Evolutionary conservation across 257 asterid species (phyloP).

Genomic region (Anisodus acutangulus): DNA sequence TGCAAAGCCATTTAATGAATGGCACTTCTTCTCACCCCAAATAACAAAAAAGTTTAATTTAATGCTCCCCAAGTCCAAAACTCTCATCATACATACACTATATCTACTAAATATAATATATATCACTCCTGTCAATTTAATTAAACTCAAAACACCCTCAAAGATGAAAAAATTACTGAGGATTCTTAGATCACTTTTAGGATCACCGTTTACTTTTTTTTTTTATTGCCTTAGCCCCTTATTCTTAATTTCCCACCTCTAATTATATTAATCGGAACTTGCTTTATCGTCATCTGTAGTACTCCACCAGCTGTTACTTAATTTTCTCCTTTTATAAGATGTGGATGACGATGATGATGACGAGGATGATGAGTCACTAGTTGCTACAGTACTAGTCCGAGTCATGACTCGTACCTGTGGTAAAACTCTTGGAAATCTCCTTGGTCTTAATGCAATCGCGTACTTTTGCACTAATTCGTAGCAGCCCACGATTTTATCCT

Average conservation of each 20-base stretch:
- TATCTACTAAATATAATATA: slow-evolving; percentile 55
- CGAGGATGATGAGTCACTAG: slow-evolving; percentile 54
- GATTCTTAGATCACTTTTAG: slow-evolving; percentile 41
- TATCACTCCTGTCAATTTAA: slow-evolving; percentile 60
- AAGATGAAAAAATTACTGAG: slow-evolving; percentile 52
- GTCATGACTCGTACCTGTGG: slow-evolving; percentile 87
- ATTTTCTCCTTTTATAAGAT: slow-evolving; percentile 72
- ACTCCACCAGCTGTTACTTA: slow-evolving; percentile 56
- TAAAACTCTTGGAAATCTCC: slow-evolving; percentile 67
- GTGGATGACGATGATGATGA: slow-evolving; percentile 42
- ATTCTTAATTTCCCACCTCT: slow-evolving; percentile 26
- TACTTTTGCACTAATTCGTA: slow-evolving; percentile 49
- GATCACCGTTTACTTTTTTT: slow-evolving; percentile 41
- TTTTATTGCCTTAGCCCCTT: neutral
- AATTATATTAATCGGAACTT: slow-evolving; percentile 46
- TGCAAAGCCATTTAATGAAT: slow-evolving; percentile 59
- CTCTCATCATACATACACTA: neutral
- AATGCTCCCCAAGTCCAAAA: no score
- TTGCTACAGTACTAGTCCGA: slow-evolving; percentile 48
- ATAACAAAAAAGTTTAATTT: slow-evolving; percentile 17
- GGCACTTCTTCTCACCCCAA: slow-evolving; percentile 47
- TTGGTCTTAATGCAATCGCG: slow-evolving; percentile 36
- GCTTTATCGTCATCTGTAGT: slow-evolving; percentile 54
- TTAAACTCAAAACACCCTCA: slow-evolving; percentile 50
- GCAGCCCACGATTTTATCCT: slow-evolving; percentile 76